Conservation (phyloP, 495 filamentous ascomycete genomes). For the Apodospora peruviana region DNA sequence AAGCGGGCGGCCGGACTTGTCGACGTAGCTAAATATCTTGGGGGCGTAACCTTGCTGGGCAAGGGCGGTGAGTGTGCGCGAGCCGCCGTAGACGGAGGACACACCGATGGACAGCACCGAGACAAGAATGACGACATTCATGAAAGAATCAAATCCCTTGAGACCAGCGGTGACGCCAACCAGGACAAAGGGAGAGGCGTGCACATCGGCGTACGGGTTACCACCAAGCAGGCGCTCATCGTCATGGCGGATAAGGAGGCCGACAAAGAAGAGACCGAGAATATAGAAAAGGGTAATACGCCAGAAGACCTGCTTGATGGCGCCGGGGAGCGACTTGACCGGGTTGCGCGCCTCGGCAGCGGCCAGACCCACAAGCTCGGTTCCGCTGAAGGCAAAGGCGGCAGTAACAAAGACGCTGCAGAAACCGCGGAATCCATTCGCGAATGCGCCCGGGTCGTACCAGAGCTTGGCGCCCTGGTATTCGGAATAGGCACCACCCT, state of each 20-base stretch:
- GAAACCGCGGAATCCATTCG: constrained; percentile 65
- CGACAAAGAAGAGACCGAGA: constrained; percentile 65
- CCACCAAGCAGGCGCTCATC: constrained; percentile 48
- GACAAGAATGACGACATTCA: constrained; percentile 69
- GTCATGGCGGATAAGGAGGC: constrained; percentile 60
- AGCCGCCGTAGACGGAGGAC: constrained; percentile 62
- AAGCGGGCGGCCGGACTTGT: constrained; percentile 54
- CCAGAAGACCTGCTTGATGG: constrained; percentile 72
- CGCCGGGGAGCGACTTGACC: constrained; percentile 56
- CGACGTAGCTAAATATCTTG: constrained; percentile 54
- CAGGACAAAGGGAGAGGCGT: constrained; percentile 71
- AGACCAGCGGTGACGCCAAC: constrained; percentile 64
- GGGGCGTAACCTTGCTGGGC: constrained; percentile 53
- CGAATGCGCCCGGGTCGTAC: constrained; percentile 67
- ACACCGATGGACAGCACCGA: constrained; percentile 65
- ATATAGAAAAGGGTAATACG: constrained; percentile 70
- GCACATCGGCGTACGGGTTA: constrained; percentile 41
- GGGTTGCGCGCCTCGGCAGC: constrained; percentile 66
- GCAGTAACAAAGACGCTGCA: constrained; percentile 70
- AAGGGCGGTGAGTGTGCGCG: constrained; percentile 62
- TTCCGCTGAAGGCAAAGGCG: constrained; percentile 68
- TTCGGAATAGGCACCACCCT: constrained; percentile 37
- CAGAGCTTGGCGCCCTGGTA: constrained; percentile 61
- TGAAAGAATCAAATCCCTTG: constrained; percentile 59
- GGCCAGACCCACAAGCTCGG: constrained; percentile 67